Conservation (phyloP, 768 basidiomycete species). For the Boletus reticulatus region DNA sequence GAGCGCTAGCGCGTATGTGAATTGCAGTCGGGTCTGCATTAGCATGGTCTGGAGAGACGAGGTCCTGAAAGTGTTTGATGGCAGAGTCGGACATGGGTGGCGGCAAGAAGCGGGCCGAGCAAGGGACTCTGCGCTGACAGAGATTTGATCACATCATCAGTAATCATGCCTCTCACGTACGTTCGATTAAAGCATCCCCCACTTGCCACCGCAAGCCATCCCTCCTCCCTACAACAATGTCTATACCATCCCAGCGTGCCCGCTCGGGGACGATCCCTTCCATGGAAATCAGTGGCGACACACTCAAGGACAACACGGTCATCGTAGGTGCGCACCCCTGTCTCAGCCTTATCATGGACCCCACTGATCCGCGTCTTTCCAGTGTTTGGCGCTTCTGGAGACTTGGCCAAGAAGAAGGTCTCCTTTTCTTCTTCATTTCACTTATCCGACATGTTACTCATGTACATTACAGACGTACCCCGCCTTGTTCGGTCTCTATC, state of each 20-base stretch:
- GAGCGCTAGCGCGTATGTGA: constrained; percentile 67
- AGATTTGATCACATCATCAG: constrained; percentile 3
- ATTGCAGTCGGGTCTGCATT: constrained; percentile 40
- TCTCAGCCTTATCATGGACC: constrained; percentile 8
- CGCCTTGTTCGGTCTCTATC: constrained; percentile 88
- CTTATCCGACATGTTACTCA: constrained; percentile 39
- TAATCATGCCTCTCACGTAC: constrained; percentile 23
- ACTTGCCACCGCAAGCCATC: neutral
- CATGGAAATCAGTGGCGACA: constrained; percentile 72
- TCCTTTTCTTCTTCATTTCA: neutral
- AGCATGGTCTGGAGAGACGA: constrained; percentile 54
- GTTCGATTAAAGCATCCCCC: constrained; percentile 18
- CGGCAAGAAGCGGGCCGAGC: constrained; percentile 8
- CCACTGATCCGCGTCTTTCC: constrained; percentile 13
- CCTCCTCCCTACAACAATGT: constrained; percentile 15
- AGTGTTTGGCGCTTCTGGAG: constrained; percentile 96
- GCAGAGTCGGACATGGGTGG: constrained; percentile 38
- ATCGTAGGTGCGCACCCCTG: constrained; percentile 66
- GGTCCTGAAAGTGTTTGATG: constrained; percentile 60
- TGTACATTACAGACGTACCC: constrained; percentile 74
- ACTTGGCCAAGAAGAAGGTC: constrained; percentile 99
- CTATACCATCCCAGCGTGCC: constrained; percentile 44
- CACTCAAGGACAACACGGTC: constrained; percentile 84
- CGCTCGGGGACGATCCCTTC: constrained; percentile 86
- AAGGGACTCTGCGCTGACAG: constrained; percentile 6